These are phyloP conservation scores for Candida nanaspora DNA, from an alignment of 805 yeast species.

Conservation along the genomic window DNA sequence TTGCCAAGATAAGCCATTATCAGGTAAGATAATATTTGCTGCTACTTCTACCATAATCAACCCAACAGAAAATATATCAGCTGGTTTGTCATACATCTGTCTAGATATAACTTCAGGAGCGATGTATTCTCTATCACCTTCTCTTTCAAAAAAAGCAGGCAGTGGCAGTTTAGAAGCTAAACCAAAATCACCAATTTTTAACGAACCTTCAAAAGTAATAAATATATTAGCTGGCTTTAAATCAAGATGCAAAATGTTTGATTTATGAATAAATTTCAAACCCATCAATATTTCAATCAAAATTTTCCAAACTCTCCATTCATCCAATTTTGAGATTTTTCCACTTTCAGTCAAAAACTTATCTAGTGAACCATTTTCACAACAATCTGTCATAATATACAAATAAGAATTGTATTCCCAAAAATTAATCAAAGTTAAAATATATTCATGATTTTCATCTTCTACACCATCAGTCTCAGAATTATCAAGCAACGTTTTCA, in stretches of 20 bases:
- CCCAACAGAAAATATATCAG: conserved; percentile 93
- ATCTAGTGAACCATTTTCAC: conserved; percentile 86
- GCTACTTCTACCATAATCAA: conserved; percentile 91
- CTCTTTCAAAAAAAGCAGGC: conserved; percentile 71
- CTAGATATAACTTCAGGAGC: conserved; percentile 91
- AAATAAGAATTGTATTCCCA: conserved; percentile 76
- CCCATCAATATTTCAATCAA: conserved; percentile 79
- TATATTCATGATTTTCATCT: conserved; percentile 39
- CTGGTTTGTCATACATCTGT: conserved; percentile 81
- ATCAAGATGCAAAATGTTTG: conserved; percentile 77
- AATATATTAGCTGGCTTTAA: conserved; percentile 93
- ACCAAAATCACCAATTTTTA: conserved; percentile 96
- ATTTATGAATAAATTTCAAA: conserved; percentile 69
- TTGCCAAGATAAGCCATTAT: conserved; percentile 95
- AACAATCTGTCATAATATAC: conserved; percentile 90
- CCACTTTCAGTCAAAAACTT: conserved; percentile 74
- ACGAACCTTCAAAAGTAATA: conserved; percentile 87
- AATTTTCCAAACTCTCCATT: conserved; percentile 97
- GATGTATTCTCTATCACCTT: conserved; percentile 95
- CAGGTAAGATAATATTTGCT: conserved; percentile 90
- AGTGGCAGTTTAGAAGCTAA: conserved; percentile 81
- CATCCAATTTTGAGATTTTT: conserved; percentile 73
- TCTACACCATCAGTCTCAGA: conserved; percentile 18
- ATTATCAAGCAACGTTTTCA: conserved; percentile 34
- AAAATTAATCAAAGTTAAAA: conserved; percentile 71